A percentile compares a stretch with the other conserved stretches of the same genome.
Evolutionary conservation across 768 basidiomycete genomes (phyloP).

Genomic region (Leccinum pellstonianum): DNA sequence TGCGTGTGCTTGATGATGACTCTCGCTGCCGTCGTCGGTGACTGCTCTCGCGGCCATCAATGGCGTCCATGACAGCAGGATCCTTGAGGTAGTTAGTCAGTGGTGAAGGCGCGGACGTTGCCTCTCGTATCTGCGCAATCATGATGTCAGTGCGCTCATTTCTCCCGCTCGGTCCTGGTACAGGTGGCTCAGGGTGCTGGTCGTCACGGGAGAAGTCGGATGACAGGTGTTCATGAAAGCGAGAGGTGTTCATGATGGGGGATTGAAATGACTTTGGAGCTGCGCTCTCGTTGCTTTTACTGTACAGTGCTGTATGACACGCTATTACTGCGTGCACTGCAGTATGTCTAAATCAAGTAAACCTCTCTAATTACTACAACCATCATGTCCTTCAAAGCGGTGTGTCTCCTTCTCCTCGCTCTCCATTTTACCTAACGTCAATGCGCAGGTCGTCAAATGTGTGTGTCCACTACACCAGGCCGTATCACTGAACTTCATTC

Average conservation of each 20-base stretch:
- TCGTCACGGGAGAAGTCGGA: conserved; percentile 18
- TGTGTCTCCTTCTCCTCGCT: conserved; percentile 35
- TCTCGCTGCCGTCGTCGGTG: conserved; percentile 29
- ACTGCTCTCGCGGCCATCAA: conserved; percentile 33
- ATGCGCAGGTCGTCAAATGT: conserved; percentile 60
- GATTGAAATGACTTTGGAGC: not conserved
- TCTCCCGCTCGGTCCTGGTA: not conserved
- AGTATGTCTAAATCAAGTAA: too few species aligned
- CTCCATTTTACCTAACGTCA: not conserved
- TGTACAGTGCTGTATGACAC: conserved; percentile 8
- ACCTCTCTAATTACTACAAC: not conserved
- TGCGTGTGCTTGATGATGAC: conserved; percentile 40
- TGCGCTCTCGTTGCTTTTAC: conserved; percentile 13
- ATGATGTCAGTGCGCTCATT: conserved; percentile 31
- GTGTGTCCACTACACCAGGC: conserved; percentile 15
- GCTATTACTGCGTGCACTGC: too few species aligned
- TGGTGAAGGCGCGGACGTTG: conserved; percentile 35
- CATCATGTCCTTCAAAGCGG: conserved; percentile 74
- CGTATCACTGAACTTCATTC: conserved; percentile 20
- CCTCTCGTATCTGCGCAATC: conserved; percentile 42
- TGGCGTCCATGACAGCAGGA: conserved; percentile 37
- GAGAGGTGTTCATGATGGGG: conserved; percentile 28
- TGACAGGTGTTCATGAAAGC: conserved; percentile 33
- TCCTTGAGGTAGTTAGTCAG: conserved; percentile 45
- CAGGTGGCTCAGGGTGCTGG: conserved; percentile 9